phyloP scores from a whole-genome alignment of 306 rosid genomes.

The Pterocarpus santalinus region DNA sequence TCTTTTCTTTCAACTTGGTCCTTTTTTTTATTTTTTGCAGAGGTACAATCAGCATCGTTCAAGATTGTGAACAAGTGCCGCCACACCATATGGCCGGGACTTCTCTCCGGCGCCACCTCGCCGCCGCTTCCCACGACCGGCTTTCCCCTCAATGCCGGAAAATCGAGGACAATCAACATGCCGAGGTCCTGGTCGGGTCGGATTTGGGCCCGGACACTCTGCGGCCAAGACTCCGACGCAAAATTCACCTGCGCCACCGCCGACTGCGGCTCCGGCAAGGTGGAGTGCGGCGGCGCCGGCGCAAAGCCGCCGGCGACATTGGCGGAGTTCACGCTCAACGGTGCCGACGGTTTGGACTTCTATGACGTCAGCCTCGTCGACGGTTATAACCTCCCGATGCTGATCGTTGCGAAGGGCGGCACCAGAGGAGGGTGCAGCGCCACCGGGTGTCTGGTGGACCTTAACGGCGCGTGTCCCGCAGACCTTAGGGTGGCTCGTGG shows the following conservation, averaged over 20 bases:
- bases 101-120: slow-evolving; percentile 83
- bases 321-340: slow-evolving; percentile 95
- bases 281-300: slow-evolving; percentile 71
- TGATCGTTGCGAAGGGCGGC: slow-evolving; percentile 76
- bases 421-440: slow-evolving; percentile 81
- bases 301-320: slow-evolving; percentile 94
- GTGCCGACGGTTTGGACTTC: slow-evolving; percentile 80
- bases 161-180: slow-evolving; percentile 59
- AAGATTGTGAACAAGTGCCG: slow-evolving; percentile 87
- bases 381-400: slow-evolving; percentile 92
- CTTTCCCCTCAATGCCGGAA: slow-evolving; percentile 65
- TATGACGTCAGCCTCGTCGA: slow-evolving; percentile 97
- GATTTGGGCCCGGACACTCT: slow-evolving; percentile 87
- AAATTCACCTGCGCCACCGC: slow-evolving; percentile 82
- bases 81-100: slow-evolving; percentile 84
- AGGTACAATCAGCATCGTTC: slow-evolving; percentile 74
- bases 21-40: slow-evolving; percentile 48
- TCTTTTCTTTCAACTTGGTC: slow-evolving; percentile 8
- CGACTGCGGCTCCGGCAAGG: slow-evolving; percentile 84
- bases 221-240: slow-evolving; percentile 60
- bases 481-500: slow-evolving; percentile 65
- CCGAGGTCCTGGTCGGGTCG: slow-evolving; percentile 96
- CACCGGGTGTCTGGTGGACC: slow-evolving; percentile 86
- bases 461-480: slow-evolving; percentile 78
- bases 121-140: slow-evolving; percentile 85